Base-by-base conservation (phyloP, 176 grass and related monocot genomes). In the Saccharum spontaneum region DNA sequence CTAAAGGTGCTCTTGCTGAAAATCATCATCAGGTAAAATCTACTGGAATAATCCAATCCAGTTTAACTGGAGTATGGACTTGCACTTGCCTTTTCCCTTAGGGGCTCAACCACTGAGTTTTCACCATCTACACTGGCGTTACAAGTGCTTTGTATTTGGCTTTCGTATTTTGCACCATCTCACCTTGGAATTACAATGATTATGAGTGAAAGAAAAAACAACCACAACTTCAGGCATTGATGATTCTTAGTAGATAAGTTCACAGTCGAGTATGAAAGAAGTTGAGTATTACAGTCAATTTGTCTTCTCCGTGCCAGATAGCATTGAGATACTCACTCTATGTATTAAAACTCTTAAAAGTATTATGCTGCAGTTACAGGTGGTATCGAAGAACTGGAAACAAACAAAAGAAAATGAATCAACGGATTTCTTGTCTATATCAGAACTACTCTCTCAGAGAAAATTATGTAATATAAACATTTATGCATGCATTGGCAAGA, bases 331-430 rank as follows among this genome's bases (percentile, higher is more conserved):
- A 44, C 37, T 87, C 2, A 44, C 37, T 87, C 2, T 69, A 80
- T 59, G 45, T 6, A 14, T 45, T 38, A 79, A 69, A 77, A 74
- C 61, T 69, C 34, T 69, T 69, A 14, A 71, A 40, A 33, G 20
- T 71, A 82, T 10, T 52, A 18, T 66, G 65, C 9, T n/a, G 34
- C 80, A 89, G 78, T 60, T 62, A 20, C 84, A 94, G 87, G 48
- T 39, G 72, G 79, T 48, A 13, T 65, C 43, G 13, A 91, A 72
- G 82, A 91, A 94, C 54, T 94, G 87, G 92, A 91, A 89, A 82
- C 77, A 52, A 60, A 15, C 4, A 59, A 73, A 71, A 65, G 62
- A 87, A 76, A 85, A 67, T 14, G 79, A 87, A 50, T 34, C 63
- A 16, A 28, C 33, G 1, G 7, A 44, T 2, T 66, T 76, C 52